A percentile compares a stretch with the other conserved stretches of the same genome.
Conservation (phyloP, 1,284 basidiomycete species). For the Pyrrhoderma noxium region DNA sequence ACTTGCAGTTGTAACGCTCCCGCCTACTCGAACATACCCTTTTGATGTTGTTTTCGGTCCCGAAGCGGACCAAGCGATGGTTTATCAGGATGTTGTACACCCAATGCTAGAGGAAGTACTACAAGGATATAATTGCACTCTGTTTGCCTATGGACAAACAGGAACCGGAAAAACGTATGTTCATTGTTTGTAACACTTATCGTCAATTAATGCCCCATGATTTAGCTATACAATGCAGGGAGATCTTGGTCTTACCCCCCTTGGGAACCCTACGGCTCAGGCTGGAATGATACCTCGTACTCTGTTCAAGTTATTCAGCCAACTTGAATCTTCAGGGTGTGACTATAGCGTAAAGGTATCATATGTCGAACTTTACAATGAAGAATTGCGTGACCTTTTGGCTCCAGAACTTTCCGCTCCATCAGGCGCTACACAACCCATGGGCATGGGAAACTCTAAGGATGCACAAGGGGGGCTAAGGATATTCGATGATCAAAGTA, state of each 20-base stretch:
- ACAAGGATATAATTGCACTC: conserved; percentile 94
- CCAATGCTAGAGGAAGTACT: conserved; percentile 93
- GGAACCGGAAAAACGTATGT: conserved; percentile 97
- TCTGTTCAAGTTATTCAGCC: conserved; percentile 87
- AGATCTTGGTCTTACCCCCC: conserved; percentile 72
- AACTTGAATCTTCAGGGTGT: conserved; percentile 67
- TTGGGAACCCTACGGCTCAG: conserved; percentile 81
- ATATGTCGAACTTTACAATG: conserved; percentile 98
- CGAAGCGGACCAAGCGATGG: conserved; percentile 92
- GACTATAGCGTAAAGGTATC: conserved; percentile 95
- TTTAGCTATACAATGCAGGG: conserved; percentile 92
- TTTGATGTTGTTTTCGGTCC: conserved; percentile 95
- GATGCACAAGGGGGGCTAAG: conserved; percentile 57
- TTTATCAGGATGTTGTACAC: conserved; percentile 90
- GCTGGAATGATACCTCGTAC: conserved; percentile 98
- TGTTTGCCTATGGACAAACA: conserved; percentile 98
- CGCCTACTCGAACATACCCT: conserved; percentile 77
- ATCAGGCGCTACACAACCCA: conserved; percentile 54
- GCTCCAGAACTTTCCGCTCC: conserved; percentile 65
- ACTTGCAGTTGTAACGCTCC: conserved; percentile 57
- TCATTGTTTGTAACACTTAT: not conserved
- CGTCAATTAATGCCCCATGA: conserved; percentile 6
- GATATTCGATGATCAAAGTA: conserved; percentile 88
- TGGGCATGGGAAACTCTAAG: conserved; percentile 51
- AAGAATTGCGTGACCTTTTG: conserved; percentile 94